These are phyloP conservation scores for Pyronema omphalodes DNA, from an alignment of 495 filamentous ascomycete genomes.

Conservation along the genomic window DNA sequence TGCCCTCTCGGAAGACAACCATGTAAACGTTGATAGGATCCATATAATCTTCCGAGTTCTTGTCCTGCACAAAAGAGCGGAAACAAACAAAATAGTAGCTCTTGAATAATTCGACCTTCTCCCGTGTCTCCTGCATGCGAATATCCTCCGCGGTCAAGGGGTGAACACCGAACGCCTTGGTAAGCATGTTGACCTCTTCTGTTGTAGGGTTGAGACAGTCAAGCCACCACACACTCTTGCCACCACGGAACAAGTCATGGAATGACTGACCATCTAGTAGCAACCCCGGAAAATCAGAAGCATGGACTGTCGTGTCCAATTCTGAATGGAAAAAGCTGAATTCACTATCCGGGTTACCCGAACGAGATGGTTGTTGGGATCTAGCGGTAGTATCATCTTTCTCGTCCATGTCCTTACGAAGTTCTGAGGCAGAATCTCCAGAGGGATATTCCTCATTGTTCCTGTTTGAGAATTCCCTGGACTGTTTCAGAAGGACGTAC, in stretches of 20 bases:
- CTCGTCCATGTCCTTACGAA: constrained; percentile 4
- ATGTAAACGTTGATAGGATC: constrained; percentile 96
- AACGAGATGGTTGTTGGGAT: constrained; percentile 16
- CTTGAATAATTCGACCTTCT: constrained; percentile 93
- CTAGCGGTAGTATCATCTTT: constrained; percentile 5
- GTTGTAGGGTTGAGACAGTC: constrained; percentile 83
- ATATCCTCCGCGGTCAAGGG: constrained; percentile 91
- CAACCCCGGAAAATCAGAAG: constrained; percentile 68
- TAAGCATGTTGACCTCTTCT: constrained; percentile 75
- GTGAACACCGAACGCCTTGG: constrained; percentile 87
- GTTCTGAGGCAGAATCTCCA: constrained; percentile 23
- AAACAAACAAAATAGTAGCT: constrained; percentile 99
- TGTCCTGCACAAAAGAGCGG: constrained; percentile 88
- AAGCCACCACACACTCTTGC: constrained; percentile 88
- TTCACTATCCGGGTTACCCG: constrained; percentile 43
- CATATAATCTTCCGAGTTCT: constrained; percentile 67
- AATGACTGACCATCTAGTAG: constrained; percentile 76
- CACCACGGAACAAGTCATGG: constrained; percentile 75
- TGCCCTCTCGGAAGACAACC: constrained; percentile 87
- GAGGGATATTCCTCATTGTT: constrained; percentile 12
- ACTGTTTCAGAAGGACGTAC: constrained; percentile 35
- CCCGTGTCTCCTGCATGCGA: constrained; percentile 86
- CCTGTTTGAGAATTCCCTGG: constrained; percentile 37
- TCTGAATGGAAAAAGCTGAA: constrained; percentile 96
- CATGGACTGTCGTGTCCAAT: constrained; percentile 76